Percentiles rank a stretch among this genome's conserved stretches.
These are phyloP conservation scores for Xylariales sp. DNA, from an alignment of 2,329 filamentous ascomycete genomes.

Conservation along the genomic window DNA sequence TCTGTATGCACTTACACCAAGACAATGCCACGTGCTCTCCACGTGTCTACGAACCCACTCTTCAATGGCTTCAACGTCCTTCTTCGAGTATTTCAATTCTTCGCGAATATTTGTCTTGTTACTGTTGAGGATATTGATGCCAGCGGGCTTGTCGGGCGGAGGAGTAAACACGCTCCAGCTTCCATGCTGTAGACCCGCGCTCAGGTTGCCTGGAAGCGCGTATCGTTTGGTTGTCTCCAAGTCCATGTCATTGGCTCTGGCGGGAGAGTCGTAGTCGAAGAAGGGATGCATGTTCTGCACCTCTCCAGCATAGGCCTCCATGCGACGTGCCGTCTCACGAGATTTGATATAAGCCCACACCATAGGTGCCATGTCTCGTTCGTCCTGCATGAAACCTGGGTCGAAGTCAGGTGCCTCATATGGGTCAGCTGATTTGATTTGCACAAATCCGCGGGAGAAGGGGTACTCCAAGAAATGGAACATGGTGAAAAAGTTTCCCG, in stretches of 20 bases:
- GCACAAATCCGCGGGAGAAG: conserved; percentile 67
- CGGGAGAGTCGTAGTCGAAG: conserved; percentile 66
- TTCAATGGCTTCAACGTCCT: conserved; percentile 62
- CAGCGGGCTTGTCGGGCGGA: conserved; percentile 46
- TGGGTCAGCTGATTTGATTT: conserved; percentile 67
- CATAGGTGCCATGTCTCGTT: conserved; percentile 79
- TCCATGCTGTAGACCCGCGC: conserved; percentile 68
- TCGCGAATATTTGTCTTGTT: conserved; percentile 57
- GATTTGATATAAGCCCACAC: conserved; percentile 84
- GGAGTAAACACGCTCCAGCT: conserved; percentile 61
- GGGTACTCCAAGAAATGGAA: conserved; percentile 79
- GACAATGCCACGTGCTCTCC: conserved; percentile 70
- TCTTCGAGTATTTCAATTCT: conserved; percentile 61
- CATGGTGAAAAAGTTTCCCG: conserved; percentile 80
- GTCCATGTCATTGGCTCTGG: conserved; percentile 68
- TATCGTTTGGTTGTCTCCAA: conserved; percentile 71
- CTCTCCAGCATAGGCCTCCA: conserved; percentile 75
- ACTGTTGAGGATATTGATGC: conserved; percentile 51
- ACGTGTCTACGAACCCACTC: conserved; percentile 69
- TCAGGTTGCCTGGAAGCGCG: conserved; percentile 67
- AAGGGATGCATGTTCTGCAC: conserved; percentile 66
- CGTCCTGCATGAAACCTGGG: conserved; percentile 80
- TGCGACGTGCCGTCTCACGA: conserved; percentile 72
- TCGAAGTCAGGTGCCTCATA: conserved; percentile 77
- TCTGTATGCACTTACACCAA: conserved; percentile 40